Conservation (phyloP, 2,329 filamentous ascomycete species). For the Huntiella savannae region DNA sequence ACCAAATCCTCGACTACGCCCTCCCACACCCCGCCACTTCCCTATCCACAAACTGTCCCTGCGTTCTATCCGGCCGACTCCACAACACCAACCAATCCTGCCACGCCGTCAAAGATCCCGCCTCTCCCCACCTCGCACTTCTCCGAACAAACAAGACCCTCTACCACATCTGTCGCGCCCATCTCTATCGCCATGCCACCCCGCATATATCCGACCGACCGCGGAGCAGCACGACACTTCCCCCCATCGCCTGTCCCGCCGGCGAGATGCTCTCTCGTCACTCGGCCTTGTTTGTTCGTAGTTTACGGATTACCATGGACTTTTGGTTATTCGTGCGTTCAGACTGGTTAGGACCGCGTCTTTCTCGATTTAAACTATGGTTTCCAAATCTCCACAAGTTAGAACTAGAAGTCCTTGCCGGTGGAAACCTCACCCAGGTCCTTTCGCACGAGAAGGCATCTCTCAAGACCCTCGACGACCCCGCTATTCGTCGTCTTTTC, state of each 20-base stretch:
- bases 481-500: background rate
- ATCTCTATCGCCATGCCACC: slow-evolving; percentile 29
- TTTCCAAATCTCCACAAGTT: slow-evolving; percentile 14
- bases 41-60: slow-evolving; percentile 18
- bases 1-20: slow-evolving; percentile 6
- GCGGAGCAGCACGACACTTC: slow-evolving; percentile 19
- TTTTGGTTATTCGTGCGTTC: slow-evolving; percentile 2
- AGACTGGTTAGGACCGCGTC: background rate
- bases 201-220: slow-evolving; percentile 25
- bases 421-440: background rate
- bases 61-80: slow-evolving; percentile 16
- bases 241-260: slow-evolving; percentile 12
- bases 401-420: slow-evolving; percentile 13
- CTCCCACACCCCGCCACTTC: background rate
- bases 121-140: slow-evolving; percentile 20
- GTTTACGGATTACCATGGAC: slow-evolving; percentile 6
- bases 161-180: slow-evolving; percentile 20
- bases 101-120: slow-evolving; percentile 16
- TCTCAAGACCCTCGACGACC: slow-evolving; percentile 14
- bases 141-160: slow-evolving; percentile 20
- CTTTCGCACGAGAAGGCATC: background rate
- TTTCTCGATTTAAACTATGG: background rate
- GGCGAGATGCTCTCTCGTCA: background rate
- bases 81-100: slow-evolving; percentile 18
- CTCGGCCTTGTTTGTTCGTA: background rate